These are phyloP conservation scores for Sporothrix luriei DNA, from an alignment of 2,329 filamentous ascomycete genomes.

Conservation along the genomic window DNA sequence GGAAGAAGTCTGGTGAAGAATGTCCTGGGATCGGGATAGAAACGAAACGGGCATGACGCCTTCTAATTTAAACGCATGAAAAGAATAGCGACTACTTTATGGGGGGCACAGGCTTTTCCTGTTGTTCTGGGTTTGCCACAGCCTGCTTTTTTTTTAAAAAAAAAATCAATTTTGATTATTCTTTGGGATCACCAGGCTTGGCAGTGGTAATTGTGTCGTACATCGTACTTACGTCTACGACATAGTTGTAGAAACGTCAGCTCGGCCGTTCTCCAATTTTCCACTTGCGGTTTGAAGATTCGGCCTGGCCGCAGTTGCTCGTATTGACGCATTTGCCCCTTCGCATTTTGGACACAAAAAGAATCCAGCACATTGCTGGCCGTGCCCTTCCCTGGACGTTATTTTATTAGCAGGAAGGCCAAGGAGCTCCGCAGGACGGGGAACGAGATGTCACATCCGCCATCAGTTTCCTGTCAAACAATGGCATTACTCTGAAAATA, in stretches of 20 bases:
- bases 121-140: constrained; percentile 1
- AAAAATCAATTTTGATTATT: no score
- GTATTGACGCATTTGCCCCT: constrained; percentile 22
- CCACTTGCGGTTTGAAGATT: neutral
- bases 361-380: neutral
- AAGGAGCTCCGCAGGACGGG: neutral
- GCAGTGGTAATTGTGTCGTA: no score
- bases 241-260: neutral
- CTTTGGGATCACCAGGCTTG: no score
- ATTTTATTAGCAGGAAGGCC: neutral
- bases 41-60: constrained; percentile 17
- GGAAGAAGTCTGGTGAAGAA: neutral
- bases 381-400: constrained; percentile 7
- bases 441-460: constrained; percentile 20
- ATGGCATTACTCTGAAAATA: neutral
- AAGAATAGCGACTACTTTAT: constrained; percentile 15
- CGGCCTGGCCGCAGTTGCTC: neutral
- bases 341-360: constrained; percentile 18
- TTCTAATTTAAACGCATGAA: constrained; percentile 13
- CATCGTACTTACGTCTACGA: no score
- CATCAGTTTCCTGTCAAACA: constrained; percentile 4
- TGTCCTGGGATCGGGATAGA: no score
- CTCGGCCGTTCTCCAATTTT: neutral
- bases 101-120: neutral
- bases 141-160: neutral